Conservation (phyloP, 768 basidiomycete species). For the Pleurotus eryngii region DNA sequence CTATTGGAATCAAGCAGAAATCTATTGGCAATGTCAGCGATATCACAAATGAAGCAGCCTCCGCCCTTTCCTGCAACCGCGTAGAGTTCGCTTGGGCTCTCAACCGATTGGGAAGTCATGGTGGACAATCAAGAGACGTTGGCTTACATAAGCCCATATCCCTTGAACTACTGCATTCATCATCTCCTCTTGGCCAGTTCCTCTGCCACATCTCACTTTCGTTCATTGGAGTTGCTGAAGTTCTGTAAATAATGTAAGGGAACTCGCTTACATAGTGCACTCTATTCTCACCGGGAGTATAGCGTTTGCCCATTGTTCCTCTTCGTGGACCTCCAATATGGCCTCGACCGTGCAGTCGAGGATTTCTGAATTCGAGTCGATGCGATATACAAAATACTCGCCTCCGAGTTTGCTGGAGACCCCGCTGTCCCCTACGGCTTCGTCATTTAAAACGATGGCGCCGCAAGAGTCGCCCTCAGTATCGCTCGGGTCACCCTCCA, state of each 20-base stretch:
- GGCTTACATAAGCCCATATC: not conserved
- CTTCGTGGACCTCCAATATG: constrained; percentile 21
- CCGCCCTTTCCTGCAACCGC: constrained; percentile 63
- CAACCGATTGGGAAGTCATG: not conserved
- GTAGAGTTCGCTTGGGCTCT: constrained; percentile 48
- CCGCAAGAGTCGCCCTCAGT: constrained; percentile 27
- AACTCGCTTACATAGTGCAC: too few relatives aligned
- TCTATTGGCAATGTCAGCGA: constrained; percentile 39
- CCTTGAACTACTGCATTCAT: not conserved
- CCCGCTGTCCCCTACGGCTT: constrained; percentile 47
- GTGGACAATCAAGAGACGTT: constrained; percentile 9
- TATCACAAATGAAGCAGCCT: not conserved
- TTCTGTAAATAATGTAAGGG: too few relatives aligned
- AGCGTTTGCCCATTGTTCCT: too few relatives aligned
- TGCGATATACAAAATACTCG: constrained; percentile 9
- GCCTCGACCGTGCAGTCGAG: constrained; percentile 51
- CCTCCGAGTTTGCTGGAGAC: constrained; percentile 38
- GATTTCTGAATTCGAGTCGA: constrained; percentile 63
- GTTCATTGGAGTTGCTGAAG: too few relatives aligned
- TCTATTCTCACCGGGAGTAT: too few relatives aligned
- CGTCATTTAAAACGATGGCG: constrained; percentile 37
- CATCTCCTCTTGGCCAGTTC: not conserved
- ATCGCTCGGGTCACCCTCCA: constrained; percentile 37
- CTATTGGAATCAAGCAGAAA: constrained; percentile 87
- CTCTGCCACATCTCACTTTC: not conserved